Evolutionary conservation across 805 yeast genomes (phyloP), one percentile per base, ranked within the genome.

Genomic region (Starmera quercuum): DNA sequence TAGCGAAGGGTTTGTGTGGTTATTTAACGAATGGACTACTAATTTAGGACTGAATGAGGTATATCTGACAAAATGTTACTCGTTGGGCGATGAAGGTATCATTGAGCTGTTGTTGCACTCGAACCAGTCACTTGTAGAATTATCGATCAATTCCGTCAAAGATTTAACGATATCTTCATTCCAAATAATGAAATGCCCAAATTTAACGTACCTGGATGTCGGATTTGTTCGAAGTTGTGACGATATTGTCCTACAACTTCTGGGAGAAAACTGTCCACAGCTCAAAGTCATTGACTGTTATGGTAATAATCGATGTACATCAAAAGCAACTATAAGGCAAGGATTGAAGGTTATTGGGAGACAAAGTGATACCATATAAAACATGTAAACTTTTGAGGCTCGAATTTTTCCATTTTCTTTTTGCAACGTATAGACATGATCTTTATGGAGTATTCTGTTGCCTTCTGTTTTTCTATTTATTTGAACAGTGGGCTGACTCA

Each of bases 201-300:
- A 78, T 20, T 58, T 90, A 28, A 75, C 85, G 1, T 68, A 74
- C 22, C 46, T 84, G 13, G 92, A 90, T 53, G 51, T 78, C 11
- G 94, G 97, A 0, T 90, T 90, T 57, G 83, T 86, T 3, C 64
- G 94, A 26, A 64, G 75, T 15, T 71, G 85, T 10, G 86, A 86
- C 50, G 85, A 90, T 54, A 69, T 66, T 14, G 69, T 75, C 1
- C 53, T 88, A n/a, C 72, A 71, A 18, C 48, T 68, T 20, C 45
- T 86, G 15, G 69, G 82, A 3, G 58, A 67, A 19, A 66, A 71
- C 9, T 83, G 92, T 41, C 71, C 77, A 0, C 72, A 72, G 30
- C 57, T 90, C 36, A 66, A 68, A 30, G 65, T 83, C 12, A 51
- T 90, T 35, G 94, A 85, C 46, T 88, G 85, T 12, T 86, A 79